phyloP scores from a whole-genome alignment of 495 filamentous ascomycete genomes.

The Aspergillus steynii region DNA sequence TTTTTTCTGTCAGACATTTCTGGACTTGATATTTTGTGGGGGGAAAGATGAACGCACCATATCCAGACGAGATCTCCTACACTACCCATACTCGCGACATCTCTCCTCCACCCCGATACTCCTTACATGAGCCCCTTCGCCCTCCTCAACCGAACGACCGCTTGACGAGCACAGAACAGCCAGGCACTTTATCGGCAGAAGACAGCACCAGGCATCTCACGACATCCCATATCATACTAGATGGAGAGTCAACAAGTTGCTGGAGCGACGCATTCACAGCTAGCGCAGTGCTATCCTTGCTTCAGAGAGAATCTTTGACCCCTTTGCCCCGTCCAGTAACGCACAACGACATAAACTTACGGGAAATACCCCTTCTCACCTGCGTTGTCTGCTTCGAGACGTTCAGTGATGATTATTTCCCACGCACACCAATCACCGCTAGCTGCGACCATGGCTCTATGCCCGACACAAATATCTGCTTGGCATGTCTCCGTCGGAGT shows the following conservation, averaged over 20 bases:
- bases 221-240: not conserved
- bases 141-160: not conserved
- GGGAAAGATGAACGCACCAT: constrained; percentile 3
- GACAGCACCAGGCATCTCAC: not conserved
- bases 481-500: constrained; percentile 14
- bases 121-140: not conserved
- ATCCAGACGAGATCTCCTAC: not conserved
- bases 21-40: not conserved
- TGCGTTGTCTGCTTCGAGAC: constrained; percentile 16
- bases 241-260: not conserved
- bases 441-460: constrained; percentile 15
- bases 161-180: not conserved
- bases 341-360: not conserved
- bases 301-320: constrained; percentile 14
- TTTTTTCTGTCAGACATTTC: not conserved
- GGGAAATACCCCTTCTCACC: not conserved
- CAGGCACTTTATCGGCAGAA: not conserved
- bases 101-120: not conserved
- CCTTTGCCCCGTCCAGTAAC: not conserved
- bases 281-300: constrained; percentile 17
- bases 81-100: not conserved
- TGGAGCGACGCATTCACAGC: constrained; percentile 22
- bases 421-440: constrained; percentile 12
- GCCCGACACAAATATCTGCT: constrained; percentile 13
- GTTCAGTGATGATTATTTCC: constrained; percentile 8